A percentile compares a stretch with the other conserved stretches of the same genome.
phyloP scores from a whole-genome alignment of 2,329 filamentous ascomycete species.

The Daldinia eschscholtzii region DNA sequence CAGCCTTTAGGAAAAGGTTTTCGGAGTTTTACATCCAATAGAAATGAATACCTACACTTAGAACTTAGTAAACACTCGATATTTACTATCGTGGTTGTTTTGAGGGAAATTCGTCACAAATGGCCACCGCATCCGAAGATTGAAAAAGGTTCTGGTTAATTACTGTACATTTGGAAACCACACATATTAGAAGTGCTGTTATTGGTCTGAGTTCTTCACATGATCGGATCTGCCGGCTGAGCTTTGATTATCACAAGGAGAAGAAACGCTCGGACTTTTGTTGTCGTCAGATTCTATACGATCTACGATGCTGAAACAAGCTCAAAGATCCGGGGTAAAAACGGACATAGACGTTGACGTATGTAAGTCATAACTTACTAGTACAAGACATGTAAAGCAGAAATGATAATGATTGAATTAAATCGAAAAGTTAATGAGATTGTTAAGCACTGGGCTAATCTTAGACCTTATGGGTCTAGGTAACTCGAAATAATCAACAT shows the following conservation, averaged over 20 bases:
- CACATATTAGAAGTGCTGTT: too few species aligned
- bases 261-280: slow-evolving; percentile 5
- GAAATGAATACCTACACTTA: too few species aligned
- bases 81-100: too few species aligned
- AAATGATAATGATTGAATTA: too few species aligned
- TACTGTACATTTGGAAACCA: too few species aligned
- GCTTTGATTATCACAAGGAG: background rate
- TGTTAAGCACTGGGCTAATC: background rate
- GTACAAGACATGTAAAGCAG: background rate
- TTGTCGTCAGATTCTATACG: slow-evolving; percentile 23
- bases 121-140: background rate
- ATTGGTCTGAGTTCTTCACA: background rate
- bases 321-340: slow-evolving; percentile 24
- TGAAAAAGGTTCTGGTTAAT: background rate
- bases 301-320: slow-evolving; percentile 31
- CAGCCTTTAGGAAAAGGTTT: too few species aligned
- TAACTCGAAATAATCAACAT: background rate
- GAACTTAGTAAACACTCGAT: too few species aligned
- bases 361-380: background rate
- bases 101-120: too few species aligned
- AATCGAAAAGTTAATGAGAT: background rate
- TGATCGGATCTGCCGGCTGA: background rate
- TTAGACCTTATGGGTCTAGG: background rate
- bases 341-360: background rate
- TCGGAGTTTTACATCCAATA: too few species aligned